Base-by-base conservation (phyloP, 768 basidiomycete species). In the Auriculariales sp. region DNA sequence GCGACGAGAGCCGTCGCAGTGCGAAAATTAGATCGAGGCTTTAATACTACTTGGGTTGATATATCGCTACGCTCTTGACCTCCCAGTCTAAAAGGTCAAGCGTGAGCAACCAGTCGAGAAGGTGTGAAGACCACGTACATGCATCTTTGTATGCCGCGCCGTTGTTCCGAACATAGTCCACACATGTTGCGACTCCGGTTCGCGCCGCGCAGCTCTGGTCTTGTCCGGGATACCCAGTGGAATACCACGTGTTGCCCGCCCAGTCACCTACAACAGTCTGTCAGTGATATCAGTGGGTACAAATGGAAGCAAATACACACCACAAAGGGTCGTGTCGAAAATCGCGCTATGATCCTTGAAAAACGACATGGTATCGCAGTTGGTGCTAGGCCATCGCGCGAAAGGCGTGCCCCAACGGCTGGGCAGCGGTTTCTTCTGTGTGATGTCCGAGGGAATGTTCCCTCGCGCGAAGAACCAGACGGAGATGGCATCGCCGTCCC, bases 271-370 rank as follows among this genome's bases (percentile, higher is more conserved):
- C 88, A 35, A 72, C 61, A 50, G 71, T 71, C 49, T 28, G 22
- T 29, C 46, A 4, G n/a, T 17, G 31, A 15, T 22, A 50, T 57
- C 47, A 57, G 24, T 4, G 29, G 25, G 19, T 46, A 30, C 29
- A 3, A n/a, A 31, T 28, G 15, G 30, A 49, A 12, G 27, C 45
- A 46, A 53, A 7, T 2, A 86, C 88, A 57, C 75, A 48, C 59
- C 83, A 79, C 88, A 89, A 47, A 92, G 68, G 17, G 89, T 90
- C 30, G 84, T 91, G 61, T 91, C 83, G 56, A 93, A 87, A 58
- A 92, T 87, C 30, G 72, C 77, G 35, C 73, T 73, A 60, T 94
- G 84, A 49, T 79, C 67, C 53, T 72, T 71, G 69, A 94, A 94
- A 71, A 75, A 91, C 56, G 75, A 62, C 68, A 76, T 82, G 17